Conservation (phyloP, 192 early-diverging fungal species). For the Entophlyctis luteolus region DNA sequence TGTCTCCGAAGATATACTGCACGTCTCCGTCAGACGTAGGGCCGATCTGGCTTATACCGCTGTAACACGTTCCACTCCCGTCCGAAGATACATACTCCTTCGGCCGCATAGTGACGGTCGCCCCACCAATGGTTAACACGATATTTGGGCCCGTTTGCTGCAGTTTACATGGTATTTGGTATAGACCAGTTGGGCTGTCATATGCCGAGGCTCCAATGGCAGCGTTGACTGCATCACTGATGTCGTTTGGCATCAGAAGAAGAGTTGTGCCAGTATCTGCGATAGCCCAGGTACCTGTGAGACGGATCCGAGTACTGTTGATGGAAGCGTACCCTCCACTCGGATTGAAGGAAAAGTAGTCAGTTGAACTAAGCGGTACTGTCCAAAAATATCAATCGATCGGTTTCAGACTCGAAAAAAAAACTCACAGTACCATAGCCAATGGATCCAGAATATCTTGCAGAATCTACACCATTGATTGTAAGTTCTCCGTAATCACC, state of each 20-base stretch:
- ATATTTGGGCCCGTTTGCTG: constrained; percentile 11
- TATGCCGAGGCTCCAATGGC: constrained; percentile 37
- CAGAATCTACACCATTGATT: constrained; percentile 48
- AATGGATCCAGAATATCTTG: constrained; percentile 49
- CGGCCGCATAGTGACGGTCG: neutral
- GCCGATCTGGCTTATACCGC: constrained; percentile 19
- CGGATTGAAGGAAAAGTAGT: neutral
- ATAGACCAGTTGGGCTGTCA: neutral
- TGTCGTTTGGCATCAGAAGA: constrained; percentile 16
- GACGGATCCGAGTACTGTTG: neutral
- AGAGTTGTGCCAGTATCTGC: constrained; percentile 39
- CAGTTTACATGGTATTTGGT: neutral
- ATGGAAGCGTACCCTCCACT: neutral
- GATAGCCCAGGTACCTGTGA: constrained; percentile 23
- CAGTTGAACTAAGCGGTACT: neutral
- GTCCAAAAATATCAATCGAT: neutral
- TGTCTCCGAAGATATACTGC: constrained; percentile 36
- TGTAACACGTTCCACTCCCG: constrained; percentile 18
- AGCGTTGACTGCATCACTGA: constrained; percentile 22
- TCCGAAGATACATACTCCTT: constrained; percentile 18
- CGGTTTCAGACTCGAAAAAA: neutral
- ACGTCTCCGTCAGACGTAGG: neutral
- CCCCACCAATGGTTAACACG: neutral
- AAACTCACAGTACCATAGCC: constrained; percentile 27
- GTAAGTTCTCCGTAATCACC: constrained; percentile 48